A percentile compares a stretch with the other conserved stretches of the same genome.
Evolutionary conservation across 1,139 yeast species (phyloP).

Genomic region (Candida glucosophila): DNA sequence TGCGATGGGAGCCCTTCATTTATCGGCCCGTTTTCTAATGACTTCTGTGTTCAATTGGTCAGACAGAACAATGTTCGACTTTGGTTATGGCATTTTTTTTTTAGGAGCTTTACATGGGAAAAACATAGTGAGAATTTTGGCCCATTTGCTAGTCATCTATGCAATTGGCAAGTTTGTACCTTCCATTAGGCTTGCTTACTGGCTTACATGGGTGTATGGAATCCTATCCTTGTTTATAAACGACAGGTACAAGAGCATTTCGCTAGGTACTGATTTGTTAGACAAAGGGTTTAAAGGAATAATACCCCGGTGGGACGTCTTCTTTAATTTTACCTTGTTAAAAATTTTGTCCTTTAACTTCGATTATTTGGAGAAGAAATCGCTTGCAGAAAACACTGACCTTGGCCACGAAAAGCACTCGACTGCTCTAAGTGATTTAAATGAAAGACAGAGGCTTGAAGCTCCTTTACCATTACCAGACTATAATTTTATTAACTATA

Average conservation of each 20-base stretch:
- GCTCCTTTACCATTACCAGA: conserved; percentile 55
- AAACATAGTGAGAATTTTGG: conserved; percentile 51
- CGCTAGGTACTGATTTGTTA: conserved; percentile 42
- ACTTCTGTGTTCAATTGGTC: conserved; percentile 11
- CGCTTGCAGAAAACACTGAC: conserved; percentile 8
- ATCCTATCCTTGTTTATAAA: conserved; percentile 68
- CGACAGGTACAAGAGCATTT: conserved; percentile 52
- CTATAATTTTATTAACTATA: conserved; percentile 54
- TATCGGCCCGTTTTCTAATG: conserved; percentile 33
- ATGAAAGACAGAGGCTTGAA: conserved; percentile 61
- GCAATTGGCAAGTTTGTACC: conserved; percentile 38
- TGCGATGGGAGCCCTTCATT: conserved; percentile 48
- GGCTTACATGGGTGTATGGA: conserved; percentile 68
- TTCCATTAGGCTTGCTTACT: conserved; percentile 19
- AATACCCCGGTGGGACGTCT: conserved; percentile 90
- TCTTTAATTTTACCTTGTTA: conserved; percentile 80
- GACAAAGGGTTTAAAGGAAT: conserved; percentile 63
- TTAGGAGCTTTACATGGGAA: conserved; percentile 76
- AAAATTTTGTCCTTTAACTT: conserved; percentile 76
- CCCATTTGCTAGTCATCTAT: conserved; percentile 51
- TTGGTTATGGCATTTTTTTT: conserved; percentile 61
- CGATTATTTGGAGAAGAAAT: conserved; percentile 54
- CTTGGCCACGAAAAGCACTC: conserved; percentile 4
- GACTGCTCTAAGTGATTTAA: conserved; percentile 16
- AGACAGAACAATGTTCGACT: conserved; percentile 53